Percentiles rank a stretch among this genome's conserved stretches.
These are phyloP conservation scores for Suillus variegatus DNA, from an alignment of 768 basidiomycete species.

Conservation along the genomic window DNA sequence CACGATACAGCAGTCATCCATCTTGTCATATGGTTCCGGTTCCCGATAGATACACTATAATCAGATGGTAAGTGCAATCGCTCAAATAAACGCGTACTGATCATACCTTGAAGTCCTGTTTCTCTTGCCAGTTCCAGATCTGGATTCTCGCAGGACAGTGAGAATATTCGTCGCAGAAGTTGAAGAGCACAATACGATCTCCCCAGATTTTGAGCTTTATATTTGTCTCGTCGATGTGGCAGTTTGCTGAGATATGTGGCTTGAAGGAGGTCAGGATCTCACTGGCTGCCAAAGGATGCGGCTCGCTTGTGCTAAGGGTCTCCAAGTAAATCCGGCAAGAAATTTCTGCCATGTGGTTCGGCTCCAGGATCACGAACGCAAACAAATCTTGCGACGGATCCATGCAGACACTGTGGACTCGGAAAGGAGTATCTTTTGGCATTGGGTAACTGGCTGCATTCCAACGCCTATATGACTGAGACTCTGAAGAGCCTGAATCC, in stretches of 20 bases:
- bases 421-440: neutral
- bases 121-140: constrained; percentile 3
- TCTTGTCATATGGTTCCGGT: neutral
- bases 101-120: neutral
- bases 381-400: neutral
- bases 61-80: neutral
- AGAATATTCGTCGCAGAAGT: neutral
- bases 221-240: neutral
- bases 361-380: neutral
- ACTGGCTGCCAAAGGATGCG: constrained; percentile 1
- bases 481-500: neutral
- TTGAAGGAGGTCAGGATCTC: neutral
- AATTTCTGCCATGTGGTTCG: constrained; percentile 3
- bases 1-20: neutral
- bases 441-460: neutral
- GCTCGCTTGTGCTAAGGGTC: constrained; percentile 1
- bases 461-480: neutral
- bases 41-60: constrained; percentile 1
- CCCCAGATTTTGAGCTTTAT: constrained; percentile 1
- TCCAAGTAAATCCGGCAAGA: constrained; percentile 1
- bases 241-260: constrained; percentile 1
- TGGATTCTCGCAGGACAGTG: neutral
- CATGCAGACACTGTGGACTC: neutral
- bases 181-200: neutral
- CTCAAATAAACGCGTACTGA: neutral